These are phyloP conservation scores for Coemansia sp. DNA, from an alignment of 192 early-diverging fungal species.

Conservation along the genomic window DNA sequence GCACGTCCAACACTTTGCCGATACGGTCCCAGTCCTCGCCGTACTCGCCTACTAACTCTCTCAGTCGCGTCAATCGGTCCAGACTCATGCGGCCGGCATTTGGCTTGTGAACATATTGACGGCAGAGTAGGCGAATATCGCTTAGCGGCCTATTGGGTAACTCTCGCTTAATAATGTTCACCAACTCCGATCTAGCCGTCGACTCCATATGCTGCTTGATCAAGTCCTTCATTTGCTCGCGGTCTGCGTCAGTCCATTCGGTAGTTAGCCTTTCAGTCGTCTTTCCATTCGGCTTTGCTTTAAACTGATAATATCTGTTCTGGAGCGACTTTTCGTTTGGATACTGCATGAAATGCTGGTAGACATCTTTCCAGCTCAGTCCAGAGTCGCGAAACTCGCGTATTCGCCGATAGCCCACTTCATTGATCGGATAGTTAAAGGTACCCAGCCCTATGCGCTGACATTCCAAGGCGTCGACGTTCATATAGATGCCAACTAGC, in stretches of 20 bases:
- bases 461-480: background rate
- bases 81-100: background rate
- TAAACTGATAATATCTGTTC: background rate
- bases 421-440: background rate
- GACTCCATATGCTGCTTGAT: background rate
- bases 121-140: background rate
- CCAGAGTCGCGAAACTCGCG: background rate
- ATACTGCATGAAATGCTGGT: background rate
- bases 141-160: background rate
- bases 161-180: too few relatives aligned
- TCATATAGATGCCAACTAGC: background rate
- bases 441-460: background rate
- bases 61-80: background rate
- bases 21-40: background rate
- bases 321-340: background rate
- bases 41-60: background rate
- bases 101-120: background rate
- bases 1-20: background rate
- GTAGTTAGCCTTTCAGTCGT: background rate
- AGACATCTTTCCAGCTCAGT: background rate
- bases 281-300: background rate
- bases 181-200: too few relatives aligned
- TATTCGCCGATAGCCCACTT: background rate
- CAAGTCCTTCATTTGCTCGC: background rate
- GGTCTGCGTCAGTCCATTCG: background rate